phyloP scores from a whole-genome alignment of 805 yeast species.

The Candida parachauliodes region DNA sequence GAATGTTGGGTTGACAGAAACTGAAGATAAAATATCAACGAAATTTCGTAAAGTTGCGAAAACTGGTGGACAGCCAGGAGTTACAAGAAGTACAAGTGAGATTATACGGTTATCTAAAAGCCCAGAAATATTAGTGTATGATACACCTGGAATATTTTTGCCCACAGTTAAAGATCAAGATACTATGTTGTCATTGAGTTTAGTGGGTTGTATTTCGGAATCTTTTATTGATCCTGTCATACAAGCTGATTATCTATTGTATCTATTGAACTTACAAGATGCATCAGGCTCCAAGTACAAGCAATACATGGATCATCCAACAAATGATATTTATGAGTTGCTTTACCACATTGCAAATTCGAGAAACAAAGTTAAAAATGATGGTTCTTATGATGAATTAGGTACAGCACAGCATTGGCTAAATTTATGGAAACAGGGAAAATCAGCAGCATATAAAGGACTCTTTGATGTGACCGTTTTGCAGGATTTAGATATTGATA shows the following conservation, averaged over 20 bases:
- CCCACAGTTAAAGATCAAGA: constrained; percentile 66
- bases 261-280: constrained; percentile 62
- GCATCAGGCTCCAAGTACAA: constrained; percentile 42
- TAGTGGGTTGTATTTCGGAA: constrained; percentile 72
- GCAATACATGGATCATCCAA: constrained; percentile 54
- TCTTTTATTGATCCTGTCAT: constrained; percentile 76
- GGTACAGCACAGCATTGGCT: constrained; percentile 66
- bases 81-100: constrained; percentile 76
- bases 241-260: constrained; percentile 82
- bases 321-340: constrained; percentile 64
- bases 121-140: constrained; percentile 71
- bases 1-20: constrained; percentile 30
- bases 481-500: constrained; percentile 22
- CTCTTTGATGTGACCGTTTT: constrained; percentile 36
- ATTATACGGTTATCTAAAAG: constrained; percentile 57
- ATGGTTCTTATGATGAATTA: constrained; percentile 44
- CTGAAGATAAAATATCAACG: constrained; percentile 25
- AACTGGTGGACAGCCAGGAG: constrained; percentile 89
- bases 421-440: constrained; percentile 58
- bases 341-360: constrained; percentile 45
- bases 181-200: constrained; percentile 69
- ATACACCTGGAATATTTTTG: constrained; percentile 89
- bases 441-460: constrained; percentile 26
- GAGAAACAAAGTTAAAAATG: constrained; percentile 32
- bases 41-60: constrained; percentile 62